Conservation (phyloP, 768 basidiomycete genomes). For the Amanita fuliginea region DNA sequence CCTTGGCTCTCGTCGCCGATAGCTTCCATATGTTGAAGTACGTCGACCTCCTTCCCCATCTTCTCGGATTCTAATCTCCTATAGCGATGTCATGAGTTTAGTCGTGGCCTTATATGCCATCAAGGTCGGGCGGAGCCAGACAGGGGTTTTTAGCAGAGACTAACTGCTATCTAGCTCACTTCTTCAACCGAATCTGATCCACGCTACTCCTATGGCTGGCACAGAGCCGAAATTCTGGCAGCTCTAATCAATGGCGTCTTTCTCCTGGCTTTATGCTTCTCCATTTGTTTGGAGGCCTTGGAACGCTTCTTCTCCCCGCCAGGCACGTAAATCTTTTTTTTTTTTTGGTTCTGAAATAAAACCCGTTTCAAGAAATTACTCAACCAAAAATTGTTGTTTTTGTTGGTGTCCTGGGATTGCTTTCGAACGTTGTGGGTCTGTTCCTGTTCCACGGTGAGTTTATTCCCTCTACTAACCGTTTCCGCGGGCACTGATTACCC, state of each 20-base stretch:
- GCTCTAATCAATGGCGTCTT: conserved; percentile 96
- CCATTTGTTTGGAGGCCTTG: conserved; percentile 87
- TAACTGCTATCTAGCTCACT: conserved; percentile 41
- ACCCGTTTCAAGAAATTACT: conserved; percentile 54
- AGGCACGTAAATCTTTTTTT: conserved; percentile 31
- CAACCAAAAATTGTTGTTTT: conserved; percentile 83
- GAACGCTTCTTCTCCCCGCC: conserved; percentile 81
- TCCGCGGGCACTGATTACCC: conserved; percentile 14
- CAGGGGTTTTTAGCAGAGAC: not conserved
- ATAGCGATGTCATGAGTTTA: conserved; percentile 86
- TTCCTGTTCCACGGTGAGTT: conserved; percentile 87
- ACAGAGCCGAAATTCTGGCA: conserved; percentile 92
- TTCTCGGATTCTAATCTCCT: conserved; percentile 5
- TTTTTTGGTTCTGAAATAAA: conserved; percentile 1
- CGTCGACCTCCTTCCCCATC: conserved; percentile 15
- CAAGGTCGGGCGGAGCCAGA: conserved; percentile 34
- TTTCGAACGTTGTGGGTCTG: conserved; percentile 87
- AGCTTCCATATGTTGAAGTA: conserved; percentile 99
- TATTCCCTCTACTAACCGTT: not conserved
- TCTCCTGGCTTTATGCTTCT: conserved; percentile 92
- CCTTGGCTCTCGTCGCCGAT: conserved; percentile 91
- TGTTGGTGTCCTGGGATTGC: conserved; percentile 81
- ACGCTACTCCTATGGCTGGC: conserved; percentile 97
- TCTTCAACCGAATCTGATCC: conserved; percentile 46
- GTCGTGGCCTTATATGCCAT: conserved; percentile 77